Conservation (phyloP, 192 early-diverging fungal genomes). For the Podila clonocystis region DNA sequence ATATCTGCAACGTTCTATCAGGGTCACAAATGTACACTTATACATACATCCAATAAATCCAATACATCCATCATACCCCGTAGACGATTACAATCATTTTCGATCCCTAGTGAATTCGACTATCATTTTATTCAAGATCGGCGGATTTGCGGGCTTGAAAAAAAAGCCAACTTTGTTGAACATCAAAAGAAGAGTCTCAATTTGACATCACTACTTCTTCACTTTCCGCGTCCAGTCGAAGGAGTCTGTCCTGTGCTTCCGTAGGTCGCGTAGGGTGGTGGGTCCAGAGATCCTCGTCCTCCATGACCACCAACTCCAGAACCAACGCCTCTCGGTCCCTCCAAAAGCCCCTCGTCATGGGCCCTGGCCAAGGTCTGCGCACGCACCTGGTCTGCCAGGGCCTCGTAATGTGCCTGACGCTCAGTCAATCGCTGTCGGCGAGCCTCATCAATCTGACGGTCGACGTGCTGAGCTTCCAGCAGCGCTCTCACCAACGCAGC, state of each 20-base stretch:
- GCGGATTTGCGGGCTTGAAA: too few relatives aligned
- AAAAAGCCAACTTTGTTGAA: too few relatives aligned
- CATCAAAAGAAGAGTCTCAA: too few relatives aligned
- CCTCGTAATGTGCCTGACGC: conserved; percentile 13
- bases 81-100: too few relatives aligned
- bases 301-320: neutral
- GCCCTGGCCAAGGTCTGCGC: conserved; percentile 30
- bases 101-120: too few relatives aligned
- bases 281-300: conserved; percentile 14
- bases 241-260: neutral
- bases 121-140: too few relatives aligned
- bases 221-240: neutral
- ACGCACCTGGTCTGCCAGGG: conserved; percentile 26
- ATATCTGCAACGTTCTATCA: too few relatives aligned
- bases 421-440: conserved; percentile 20
- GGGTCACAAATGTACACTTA: too few relatives aligned
- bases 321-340: neutral
- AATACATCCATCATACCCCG: too few relatives aligned
- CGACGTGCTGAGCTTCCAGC: conserved; percentile 34
- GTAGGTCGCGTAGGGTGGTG: conserved; percentile 31
- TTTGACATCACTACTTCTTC: neutral
- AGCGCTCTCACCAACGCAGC: conserved; percentile 23
- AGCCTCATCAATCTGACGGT: conserved; percentile 32
- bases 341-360: conserved; percentile 21
- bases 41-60: too few relatives aligned